A percentile compares a stretch with the other conserved stretches of the same genome.
These are phyloP conservation scores for Akanthomyces lecanii DNA, from an alignment of 2,329 filamentous ascomycete genomes.

Conservation along the genomic window DNA sequence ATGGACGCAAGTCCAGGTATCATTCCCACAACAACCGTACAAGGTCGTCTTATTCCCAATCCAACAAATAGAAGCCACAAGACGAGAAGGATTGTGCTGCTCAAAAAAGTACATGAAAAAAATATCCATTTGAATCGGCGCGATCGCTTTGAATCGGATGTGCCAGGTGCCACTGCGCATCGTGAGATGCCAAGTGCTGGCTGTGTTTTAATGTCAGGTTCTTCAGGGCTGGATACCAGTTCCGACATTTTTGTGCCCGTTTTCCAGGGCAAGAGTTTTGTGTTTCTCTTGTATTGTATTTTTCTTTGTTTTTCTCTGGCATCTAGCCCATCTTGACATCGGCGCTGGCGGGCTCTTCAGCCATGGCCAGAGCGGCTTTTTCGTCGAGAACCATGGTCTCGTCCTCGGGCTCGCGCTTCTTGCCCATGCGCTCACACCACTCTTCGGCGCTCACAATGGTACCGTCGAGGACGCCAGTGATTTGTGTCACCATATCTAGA, in stretches of 20 bases:
- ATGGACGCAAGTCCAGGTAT: constrained; percentile 15
- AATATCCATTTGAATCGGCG: constrained; percentile 9
- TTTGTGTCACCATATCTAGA: constrained; percentile 89
- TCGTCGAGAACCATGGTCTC: constrained; percentile 21
- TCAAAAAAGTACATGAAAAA: constrained; percentile 6
- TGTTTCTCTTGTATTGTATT: neutral
- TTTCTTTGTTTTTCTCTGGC: neutral
- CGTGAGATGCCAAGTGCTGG: neutral
- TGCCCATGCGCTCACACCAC: constrained; percentile 78
- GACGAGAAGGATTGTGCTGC: neutral
- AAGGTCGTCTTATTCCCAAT: neutral
- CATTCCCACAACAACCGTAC: constrained; percentile 3
- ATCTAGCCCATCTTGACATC: constrained; percentile 27
- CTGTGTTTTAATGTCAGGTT: neutral
- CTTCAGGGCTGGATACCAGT: neutral
- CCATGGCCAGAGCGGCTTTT: constrained; percentile 24
- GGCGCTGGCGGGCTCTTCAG: constrained; percentile 23
- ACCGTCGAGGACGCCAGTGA: constrained; percentile 80
- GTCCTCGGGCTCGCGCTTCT: constrained; percentile 26
- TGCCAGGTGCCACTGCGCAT: neutral
- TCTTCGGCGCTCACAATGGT: constrained; percentile 87
- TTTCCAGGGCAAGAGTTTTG: neutral
- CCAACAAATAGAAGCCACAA: neutral
- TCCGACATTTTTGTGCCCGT: neutral
- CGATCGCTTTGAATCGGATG: constrained; percentile 1